Evolutionary conservation across 2,329 filamentous ascomycete species (phyloP), one percentile per base, ranked within the genome.

Genomic region (Torrubiellomyces zombiae): DNA sequence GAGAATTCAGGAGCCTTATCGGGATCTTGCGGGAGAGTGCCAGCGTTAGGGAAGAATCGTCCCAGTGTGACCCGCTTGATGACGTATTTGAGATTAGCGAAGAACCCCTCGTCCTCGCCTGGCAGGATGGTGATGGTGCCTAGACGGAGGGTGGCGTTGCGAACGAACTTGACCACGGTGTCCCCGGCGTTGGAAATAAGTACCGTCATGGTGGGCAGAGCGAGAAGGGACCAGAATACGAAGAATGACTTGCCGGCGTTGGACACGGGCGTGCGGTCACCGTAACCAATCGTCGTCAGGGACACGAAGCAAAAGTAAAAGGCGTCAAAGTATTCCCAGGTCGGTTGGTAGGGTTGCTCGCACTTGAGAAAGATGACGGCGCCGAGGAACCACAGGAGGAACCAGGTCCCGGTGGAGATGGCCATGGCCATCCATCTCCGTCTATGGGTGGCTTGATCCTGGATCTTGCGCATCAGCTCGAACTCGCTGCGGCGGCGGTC

Each of bases 171-270:
- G 22, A 93, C 74, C 12, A 93, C 65, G 0, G 85, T 94, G 39
- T 91, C 77, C 14, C 78, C 79, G 30, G 89, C 77, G 36, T 85
- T 78, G 8, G 72, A 76, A 33, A 91, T 78, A 9, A 94, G 63
- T 11, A 92, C 74, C 0, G 85, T 92, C 65, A 85, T 85, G 3
- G 79, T 85, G 0, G 85, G 85, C 3, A 93, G 61, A 0, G 83
- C 82, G 14, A 93, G 63, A 2, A 94, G 48, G 9, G 75, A 80
- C 85, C 85, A 94, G 28, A 93, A 74, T n/a, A 94, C 79, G 39
- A 92, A 94, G 45, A 93, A 92, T 0, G 79, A 70, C 27, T 79
- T 74, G 2, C 79, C 81, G 0, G 73, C 64, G 34, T 83, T 85
- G 2, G 75, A 79, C n/a, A 71, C 57, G 0, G 82, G 82, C 2